Base-by-base conservation (phyloP, 768 basidiomycete genomes). In the Mycena chlorophos region DNA sequence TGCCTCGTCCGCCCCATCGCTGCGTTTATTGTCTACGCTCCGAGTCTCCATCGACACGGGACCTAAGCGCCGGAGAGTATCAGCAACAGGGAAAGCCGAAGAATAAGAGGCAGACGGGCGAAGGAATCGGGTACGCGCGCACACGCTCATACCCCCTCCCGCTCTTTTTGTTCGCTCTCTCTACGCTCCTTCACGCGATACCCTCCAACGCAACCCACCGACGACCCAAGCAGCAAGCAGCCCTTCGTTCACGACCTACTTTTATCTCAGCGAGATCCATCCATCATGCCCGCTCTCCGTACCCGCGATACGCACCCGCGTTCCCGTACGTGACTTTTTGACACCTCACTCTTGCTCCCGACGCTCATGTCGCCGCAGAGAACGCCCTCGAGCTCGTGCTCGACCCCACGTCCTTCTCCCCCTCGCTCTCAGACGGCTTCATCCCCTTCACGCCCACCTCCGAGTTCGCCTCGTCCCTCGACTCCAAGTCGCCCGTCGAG, bases 231-330 rank as follows among this genome's bases (percentile, higher is more conserved):
- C 54, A 56, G 55, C 56, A 51, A 61, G 57, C 63, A 55, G 54
- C 57, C 43, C 39, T 45, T 42, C 57, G 26, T 19, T 55, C 68
- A 71, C 71, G 71, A 70, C 69, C 59, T 60, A 63, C 69, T 73
- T 66, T 72, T 68, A 66, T 60, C 28, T 27, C 63, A 56, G 63
- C 67, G 56, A 28, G n/a, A n/a, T 51, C 40, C 56, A 66, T 71
- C 75, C 71, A 83, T 81, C 80, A 89, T 89, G 88, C 88, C 88
- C 72, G 86, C 86, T 49, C 78, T 84, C 68, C 87, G 88, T 75
- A 88, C 87, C 68, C 86, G 85, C 77, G 85, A 88, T 77, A 85
- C 79, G 78, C 80, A n/a, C n/a, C n/a, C n/a, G n/a, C n/a, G 77
- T 60, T 71, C 78, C 69, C 5, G 30, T 16, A 48, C 30, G 16